phyloP scores from a whole-genome alignment of 1,139 yeast species.

The Hemisphaericaspora subhashii region DNA sequence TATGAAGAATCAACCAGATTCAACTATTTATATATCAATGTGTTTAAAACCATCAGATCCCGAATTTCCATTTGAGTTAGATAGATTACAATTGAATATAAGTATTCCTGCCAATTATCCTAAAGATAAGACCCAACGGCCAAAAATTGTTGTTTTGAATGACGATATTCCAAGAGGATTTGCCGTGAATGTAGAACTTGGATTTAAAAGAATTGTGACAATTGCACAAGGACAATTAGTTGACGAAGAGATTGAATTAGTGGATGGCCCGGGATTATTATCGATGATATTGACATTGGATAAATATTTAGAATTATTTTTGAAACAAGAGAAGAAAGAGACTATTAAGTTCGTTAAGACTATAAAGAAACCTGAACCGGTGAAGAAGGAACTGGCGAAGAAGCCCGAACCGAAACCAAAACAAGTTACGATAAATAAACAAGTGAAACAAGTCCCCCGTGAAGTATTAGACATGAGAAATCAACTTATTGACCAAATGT shows the following conservation, averaged over 20 bases:
- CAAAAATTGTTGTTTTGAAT: slow-evolving; percentile 55
- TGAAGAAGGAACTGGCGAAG: not conserved
- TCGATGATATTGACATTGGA: slow-evolving; percentile 60
- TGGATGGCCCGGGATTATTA: slow-evolving; percentile 48
- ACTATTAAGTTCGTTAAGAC: slow-evolving; percentile 31
- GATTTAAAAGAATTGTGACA: slow-evolving; percentile 53
- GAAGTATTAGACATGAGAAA: slow-evolving; percentile 17
- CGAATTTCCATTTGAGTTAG: slow-evolving; percentile 68
- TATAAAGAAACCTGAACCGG: slow-evolving; percentile 10
- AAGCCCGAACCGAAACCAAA: slow-evolving; percentile 3
- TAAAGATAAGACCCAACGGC: slow-evolving; percentile 26
- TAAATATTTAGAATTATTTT: slow-evolving; percentile 54
- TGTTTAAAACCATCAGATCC: slow-evolving; percentile 64
- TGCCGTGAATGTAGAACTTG: slow-evolving; percentile 64
- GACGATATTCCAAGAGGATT: slow-evolving; percentile 73
- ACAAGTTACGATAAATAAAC: not conserved
- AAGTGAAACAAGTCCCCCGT: slow-evolving; percentile 8
- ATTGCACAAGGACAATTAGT: slow-evolving; percentile 27
- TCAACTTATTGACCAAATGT: slow-evolving; percentile 22
- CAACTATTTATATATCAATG: slow-evolving; percentile 35
- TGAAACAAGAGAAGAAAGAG: slow-evolving; percentile 59
- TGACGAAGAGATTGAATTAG: slow-evolving; percentile 32
- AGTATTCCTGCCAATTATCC: slow-evolving; percentile 62
- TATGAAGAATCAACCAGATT: slow-evolving; percentile 18
- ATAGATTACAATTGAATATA: slow-evolving; percentile 49